Evolutionary conservation across 129 eudicot genomes (phyloP), one percentile per base, ranked within the genome.

Genomic region (Sambucus nigra): DNA sequence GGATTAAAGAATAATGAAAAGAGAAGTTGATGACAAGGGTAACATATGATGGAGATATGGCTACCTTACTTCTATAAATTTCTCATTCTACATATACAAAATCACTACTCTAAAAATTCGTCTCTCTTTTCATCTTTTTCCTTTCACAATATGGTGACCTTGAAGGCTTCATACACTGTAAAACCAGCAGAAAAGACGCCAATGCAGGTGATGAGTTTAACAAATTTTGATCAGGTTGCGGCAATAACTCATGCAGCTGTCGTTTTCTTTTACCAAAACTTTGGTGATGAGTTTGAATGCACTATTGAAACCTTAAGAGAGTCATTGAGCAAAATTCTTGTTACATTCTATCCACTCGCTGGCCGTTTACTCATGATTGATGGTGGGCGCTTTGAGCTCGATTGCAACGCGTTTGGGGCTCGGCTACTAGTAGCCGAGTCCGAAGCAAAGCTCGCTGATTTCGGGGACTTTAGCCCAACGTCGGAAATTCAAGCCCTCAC

Each of bases 401-500:
- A 59, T 19, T 68, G 73, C 60, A 59, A 68, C 47, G 26, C 47
- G 33, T 18, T 24, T 22, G 73, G 74, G 5, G 74, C 25, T 11
- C 44, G 40, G 25, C 40, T 60, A 4, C 19, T 60, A 11, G 74
- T 39, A 51, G 74, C 74, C 4, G 74, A 69, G 47, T 41, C 57
- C 14, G 68, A 60, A 17, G 33, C 46, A 50, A 25, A 13, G 19
- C 11, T 69, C 12, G 61, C 41, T 5, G 74, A 69, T 20, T 52
- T 60, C 21, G 68, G 68, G 2, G 73, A 69, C 23, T 69, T 69
- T 19, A 16, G 20, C 2, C 62, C 68, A 10, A 55, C 58, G 5
- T 4, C 41, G 14, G 33, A 53, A 26, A 35, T 69, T 29, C 27
- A 20, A 3, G 7, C 47, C 19, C 64, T 69, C n/a, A 54, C 38